Percentiles rank a stretch among this genome's conserved stretches.
Conservation (phyloP, 306 rosid genomes). For the Rosa multiflora region DNA sequence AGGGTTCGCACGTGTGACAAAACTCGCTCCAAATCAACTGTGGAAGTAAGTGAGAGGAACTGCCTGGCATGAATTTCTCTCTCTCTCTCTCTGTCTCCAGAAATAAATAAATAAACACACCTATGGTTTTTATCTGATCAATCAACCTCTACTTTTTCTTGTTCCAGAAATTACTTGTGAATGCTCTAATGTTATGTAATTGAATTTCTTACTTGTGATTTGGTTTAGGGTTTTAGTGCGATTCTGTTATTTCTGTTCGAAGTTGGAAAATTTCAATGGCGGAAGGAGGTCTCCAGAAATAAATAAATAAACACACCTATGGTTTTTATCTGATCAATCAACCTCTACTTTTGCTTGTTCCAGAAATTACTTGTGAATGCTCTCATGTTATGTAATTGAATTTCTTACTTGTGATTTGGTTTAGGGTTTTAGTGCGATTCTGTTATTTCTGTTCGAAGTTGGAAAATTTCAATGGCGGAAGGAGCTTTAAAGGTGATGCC, state of each 20-base stretch:
- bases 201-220: not conserved
- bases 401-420: not conserved
- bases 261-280: conserved; percentile 39
- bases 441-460: not conserved
- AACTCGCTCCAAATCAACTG: not conserved
- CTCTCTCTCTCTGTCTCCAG: not conserved
- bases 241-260: not conserved
- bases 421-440: not conserved
- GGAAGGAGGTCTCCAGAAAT: conserved; percentile 14
- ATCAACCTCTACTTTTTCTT: too few species aligned
- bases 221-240: not conserved
- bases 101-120: too few species aligned
- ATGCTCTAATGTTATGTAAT: not conserved
- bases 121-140: not conserved
- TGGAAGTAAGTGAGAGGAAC: not conserved
- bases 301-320: too few species aligned
- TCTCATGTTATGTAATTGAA: not conserved
- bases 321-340: not conserved
- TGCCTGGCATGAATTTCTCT: not conserved
- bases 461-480: conserved; percentile 41
- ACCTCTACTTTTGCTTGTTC: too few species aligned
- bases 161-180: not conserved
- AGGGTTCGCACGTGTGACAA: not conserved
- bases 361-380: not conserved
- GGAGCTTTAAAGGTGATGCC: conserved; percentile 37